Evolutionary conservation across 2,329 filamentous ascomycete genomes (phyloP).

Genomic region (Trichoderma pleuroti): DNA sequence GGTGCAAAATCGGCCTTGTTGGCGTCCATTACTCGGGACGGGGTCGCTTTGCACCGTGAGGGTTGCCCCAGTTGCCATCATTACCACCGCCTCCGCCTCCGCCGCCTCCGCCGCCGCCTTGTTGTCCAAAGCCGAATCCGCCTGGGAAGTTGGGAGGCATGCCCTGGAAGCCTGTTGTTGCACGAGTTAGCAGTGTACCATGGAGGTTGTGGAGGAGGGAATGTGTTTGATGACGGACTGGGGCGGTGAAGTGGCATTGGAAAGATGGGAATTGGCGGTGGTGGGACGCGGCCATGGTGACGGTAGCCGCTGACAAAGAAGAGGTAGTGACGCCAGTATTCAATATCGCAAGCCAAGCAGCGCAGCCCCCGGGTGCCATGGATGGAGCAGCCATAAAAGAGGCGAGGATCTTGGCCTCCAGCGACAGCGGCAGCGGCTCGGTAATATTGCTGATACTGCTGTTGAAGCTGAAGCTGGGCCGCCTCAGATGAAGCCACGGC

Average conservation of each 20-base stretch:
- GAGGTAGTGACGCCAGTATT: constrained; percentile 10
- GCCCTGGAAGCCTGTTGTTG: constrained; percentile 57
- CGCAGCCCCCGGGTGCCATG: neutral
- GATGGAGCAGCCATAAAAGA: neutral
- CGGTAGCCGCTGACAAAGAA: neutral
- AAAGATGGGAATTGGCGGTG: constrained; percentile 1
- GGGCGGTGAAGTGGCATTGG: neutral
- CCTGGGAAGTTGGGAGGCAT: constrained; percentile 70
- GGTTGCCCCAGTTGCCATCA: constrained; percentile 67
- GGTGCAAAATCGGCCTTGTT: neutral
- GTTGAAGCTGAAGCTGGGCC: neutral
- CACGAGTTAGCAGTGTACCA: constrained; percentile 23
- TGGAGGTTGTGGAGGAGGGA: neutral
- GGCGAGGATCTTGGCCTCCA: neutral
- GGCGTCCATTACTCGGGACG: constrained; percentile 59
- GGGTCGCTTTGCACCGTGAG: constrained; percentile 75
- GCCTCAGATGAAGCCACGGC: neutral
- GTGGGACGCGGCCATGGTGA: neutral
- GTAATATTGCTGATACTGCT: neutral
- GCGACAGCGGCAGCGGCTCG: neutral
- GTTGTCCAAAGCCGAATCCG: constrained; percentile 61
- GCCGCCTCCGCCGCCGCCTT: constrained; percentile 39
- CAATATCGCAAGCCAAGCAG: constrained; percentile 3
- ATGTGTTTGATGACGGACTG: neutral
- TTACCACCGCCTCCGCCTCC: constrained; percentile 32